Percentiles rank a stretch among this genome's conserved stretches.
These are phyloP conservation scores for Leucosporidium scottii DNA, from an alignment of 768 basidiomycete genomes.

Conservation along the genomic window DNA sequence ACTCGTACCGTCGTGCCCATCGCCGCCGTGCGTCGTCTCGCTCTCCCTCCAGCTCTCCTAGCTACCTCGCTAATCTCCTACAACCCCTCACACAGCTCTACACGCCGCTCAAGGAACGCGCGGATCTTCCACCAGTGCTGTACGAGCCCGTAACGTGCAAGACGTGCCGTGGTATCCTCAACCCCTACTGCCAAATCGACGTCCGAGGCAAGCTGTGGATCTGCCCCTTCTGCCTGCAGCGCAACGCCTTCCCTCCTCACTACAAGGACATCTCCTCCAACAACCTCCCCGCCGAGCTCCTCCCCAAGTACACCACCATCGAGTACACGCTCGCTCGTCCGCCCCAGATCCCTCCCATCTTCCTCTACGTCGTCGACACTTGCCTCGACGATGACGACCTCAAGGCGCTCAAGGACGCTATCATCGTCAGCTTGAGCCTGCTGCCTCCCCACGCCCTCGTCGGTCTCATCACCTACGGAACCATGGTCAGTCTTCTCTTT, in stretches of 20 bases:
- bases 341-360: constrained; percentile 86
- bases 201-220: constrained; percentile 99
- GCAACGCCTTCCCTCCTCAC: constrained; percentile 95
- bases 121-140: constrained; percentile 88
- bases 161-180: constrained; percentile 92
- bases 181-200: constrained; percentile 83
- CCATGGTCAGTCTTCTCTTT: constrained; percentile 60
- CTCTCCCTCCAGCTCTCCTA: too few relatives aligned
- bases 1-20: constrained; percentile 97
- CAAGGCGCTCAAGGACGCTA: constrained; percentile 87
- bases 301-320: constrained; percentile 98
- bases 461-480: constrained; percentile 91
- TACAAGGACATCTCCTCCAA: constrained; percentile 98
- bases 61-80: too few relatives aligned
- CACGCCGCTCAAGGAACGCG: constrained; percentile 85
- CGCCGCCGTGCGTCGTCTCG: constrained; percentile 51
- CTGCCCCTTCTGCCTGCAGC: constrained; percentile 93
- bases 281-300: constrained; percentile 88
- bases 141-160: constrained; percentile 99
- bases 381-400: constrained; percentile 88
- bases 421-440: constrained; percentile 85
- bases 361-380: constrained; percentile 94
- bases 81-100: constrained; percentile 52
- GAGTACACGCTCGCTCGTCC: constrained; percentile 96
- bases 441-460: constrained; percentile 92